Percentiles rank a stretch among this genome's conserved stretches.
Evolutionary conservation across 169 alveolate genomes (phyloP).

Genomic region (Blepharisma undulans): DNA sequence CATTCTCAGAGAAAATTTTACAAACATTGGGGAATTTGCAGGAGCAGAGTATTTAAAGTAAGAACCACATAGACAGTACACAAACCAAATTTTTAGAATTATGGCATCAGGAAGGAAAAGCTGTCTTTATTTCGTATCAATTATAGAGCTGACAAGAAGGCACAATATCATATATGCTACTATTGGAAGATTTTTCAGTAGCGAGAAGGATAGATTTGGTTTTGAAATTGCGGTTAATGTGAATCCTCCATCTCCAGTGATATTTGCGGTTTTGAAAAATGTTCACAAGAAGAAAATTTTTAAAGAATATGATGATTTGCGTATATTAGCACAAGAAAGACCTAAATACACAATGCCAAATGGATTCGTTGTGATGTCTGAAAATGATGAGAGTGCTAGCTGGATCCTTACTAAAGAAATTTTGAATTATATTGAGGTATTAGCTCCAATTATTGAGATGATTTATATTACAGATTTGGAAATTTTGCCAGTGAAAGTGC

Average conservation of each 20-base stretch:
- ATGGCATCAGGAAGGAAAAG: not conserved
- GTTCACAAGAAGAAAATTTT: not conserved
- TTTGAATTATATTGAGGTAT: not conserved
- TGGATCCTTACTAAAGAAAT: not conserved
- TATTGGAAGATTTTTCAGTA: not conserved
- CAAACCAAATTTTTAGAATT: not conserved
- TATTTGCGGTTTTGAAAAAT: not conserved
- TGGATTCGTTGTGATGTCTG: not conserved
- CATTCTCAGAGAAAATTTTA: not conserved
- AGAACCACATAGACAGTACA: not conserved
- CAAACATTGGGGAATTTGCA: not conserved
- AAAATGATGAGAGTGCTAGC: not conserved
- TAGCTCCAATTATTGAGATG: not conserved
- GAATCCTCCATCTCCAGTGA: not conserved
- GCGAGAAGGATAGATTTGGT: not conserved
- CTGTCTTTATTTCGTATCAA: not conserved
- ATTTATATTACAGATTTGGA: not conserved
- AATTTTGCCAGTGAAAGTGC: not conserved
- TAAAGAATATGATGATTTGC: not conserved
- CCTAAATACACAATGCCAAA: not conserved
- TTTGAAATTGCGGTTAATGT: not conserved
- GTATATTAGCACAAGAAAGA: not conserved
- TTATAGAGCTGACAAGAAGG: not conserved
- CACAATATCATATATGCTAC: not conserved
- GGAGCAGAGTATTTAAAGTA: not conserved